phyloP scores from a whole-genome alignment of 2,329 filamentous ascomycete genomes.

The Magnaporthiopsis poae region DNA sequence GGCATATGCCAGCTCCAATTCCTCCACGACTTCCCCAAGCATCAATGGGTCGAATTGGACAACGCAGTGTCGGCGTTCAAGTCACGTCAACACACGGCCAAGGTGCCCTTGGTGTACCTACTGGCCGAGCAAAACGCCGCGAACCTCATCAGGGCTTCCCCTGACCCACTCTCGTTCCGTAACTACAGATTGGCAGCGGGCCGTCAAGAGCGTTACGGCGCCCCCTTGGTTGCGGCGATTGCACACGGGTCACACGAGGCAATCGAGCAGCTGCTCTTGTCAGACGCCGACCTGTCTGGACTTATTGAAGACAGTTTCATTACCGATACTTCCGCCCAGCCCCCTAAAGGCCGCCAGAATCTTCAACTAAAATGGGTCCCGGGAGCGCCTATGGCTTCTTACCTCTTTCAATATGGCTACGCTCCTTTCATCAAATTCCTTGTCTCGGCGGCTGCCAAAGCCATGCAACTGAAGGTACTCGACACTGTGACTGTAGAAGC shows the following conservation, averaged over 20 bases:
- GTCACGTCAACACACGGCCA: neutral
- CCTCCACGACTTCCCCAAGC: slow-evolving; percentile 19
- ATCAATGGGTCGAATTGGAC: neutral
- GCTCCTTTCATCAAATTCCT: neutral
- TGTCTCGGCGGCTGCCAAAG: neutral
- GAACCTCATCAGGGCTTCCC: neutral
- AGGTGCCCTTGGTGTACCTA: neutral
- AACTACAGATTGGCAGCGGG: no score
- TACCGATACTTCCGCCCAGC: neutral
- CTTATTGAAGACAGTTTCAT: neutral
- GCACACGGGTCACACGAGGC: neutral
- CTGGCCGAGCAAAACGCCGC: neutral
- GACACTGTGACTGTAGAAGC: accelerated
- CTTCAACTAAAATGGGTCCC: neutral
- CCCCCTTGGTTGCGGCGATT: neutral
- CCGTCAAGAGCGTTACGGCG: neutral
- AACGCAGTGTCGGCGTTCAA: neutral
- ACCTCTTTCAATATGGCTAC: neutral
- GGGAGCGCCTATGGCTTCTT: neutral
- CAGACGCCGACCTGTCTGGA: neutral
- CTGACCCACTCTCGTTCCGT: neutral
- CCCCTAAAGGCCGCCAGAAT: neutral
- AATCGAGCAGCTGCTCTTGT: neutral
- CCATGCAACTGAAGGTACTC: neutral
- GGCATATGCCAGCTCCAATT: slow-evolving; percentile 22